Percentiles rank a stretch among this genome's conserved stretches.
phyloP scores from a whole-genome alignment of 768 basidiomycete species.

The Mycena olivaceomarginata region DNA sequence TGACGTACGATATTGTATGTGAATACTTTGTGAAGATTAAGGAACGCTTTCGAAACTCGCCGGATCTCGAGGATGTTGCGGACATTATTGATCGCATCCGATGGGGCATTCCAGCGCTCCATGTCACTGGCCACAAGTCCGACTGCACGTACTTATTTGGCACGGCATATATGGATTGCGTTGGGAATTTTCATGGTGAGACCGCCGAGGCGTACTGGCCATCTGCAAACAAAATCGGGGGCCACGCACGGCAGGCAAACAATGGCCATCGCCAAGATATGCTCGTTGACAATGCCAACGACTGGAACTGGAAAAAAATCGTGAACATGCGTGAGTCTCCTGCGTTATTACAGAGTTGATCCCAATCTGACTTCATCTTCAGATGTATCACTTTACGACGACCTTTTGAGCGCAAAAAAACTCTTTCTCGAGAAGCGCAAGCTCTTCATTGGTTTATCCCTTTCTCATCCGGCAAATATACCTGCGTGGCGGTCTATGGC shows the following conservation, averaged over 20 bases:
- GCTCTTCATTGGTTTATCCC: background rate
- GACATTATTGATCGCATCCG: constrained; percentile 1
- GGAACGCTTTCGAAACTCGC: background rate
- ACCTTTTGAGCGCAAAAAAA: constrained; percentile 5
- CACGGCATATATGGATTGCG: constrained; percentile 4
- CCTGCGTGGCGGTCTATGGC: too few species aligned
- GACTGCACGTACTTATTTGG: constrained; percentile 8
- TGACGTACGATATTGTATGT: constrained; percentile 8
- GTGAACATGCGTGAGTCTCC: too few species aligned
- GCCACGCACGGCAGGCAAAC: background rate
- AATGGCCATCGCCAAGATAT: constrained; percentile 2
- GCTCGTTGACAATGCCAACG: background rate
- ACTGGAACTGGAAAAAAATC: too few species aligned
- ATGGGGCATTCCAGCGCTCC: constrained; percentile 4
- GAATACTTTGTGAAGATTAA: constrained; percentile 9
- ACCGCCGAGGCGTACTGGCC: constrained; percentile 13
- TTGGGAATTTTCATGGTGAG: constrained; percentile 8
- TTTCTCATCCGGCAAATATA: background rate
- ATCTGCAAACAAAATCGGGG: constrained; percentile 7
- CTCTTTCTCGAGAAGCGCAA: background rate
- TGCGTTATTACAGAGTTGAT: too few species aligned
- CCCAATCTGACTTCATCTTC: too few species aligned
- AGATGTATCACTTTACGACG: background rate
- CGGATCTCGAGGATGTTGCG: background rate
- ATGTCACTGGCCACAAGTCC: constrained; percentile 1